Evolutionary conservation across 139 green algal species (phyloP).

Genomic region (Gonium pectorale): DNA sequence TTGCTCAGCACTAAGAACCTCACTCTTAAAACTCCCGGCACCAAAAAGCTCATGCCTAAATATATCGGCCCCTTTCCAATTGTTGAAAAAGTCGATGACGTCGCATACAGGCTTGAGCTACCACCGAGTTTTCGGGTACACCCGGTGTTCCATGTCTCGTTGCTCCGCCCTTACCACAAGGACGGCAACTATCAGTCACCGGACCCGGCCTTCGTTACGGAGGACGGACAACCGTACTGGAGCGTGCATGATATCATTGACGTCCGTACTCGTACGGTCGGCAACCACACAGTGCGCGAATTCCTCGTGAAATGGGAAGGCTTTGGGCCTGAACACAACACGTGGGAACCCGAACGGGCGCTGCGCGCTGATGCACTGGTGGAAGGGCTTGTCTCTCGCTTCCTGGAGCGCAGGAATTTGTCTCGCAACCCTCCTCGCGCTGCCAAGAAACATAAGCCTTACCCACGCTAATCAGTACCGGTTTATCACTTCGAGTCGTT

Average conservation of each 20-base stretch:
- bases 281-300: not conserved
- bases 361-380: no score
- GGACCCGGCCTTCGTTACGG: not conserved
- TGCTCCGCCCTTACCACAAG: not conserved
- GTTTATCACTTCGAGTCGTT: no score
- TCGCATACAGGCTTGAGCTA: conserved; percentile 46
- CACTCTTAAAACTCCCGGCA: conserved; percentile 14
- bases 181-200: not conserved
- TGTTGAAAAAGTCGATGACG: not conserved
- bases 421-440: no score
- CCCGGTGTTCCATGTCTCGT: conserved; percentile 50
- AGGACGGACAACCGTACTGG: not conserved
- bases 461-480: no score
- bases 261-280: not conserved
- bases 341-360: no score
- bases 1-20: conserved; percentile 48
- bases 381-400: no score
- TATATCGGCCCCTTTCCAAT: conserved; percentile 61
- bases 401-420: no score
- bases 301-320: no score
- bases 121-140: conserved; percentile 46
- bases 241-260: not conserved
- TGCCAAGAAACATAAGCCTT: no score
- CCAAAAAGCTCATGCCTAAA: conserved; percentile 49
- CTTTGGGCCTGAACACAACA: no score